phyloP scores from a whole-genome alignment of 148 eudicot species.

The Bassia scoparia region DNA sequence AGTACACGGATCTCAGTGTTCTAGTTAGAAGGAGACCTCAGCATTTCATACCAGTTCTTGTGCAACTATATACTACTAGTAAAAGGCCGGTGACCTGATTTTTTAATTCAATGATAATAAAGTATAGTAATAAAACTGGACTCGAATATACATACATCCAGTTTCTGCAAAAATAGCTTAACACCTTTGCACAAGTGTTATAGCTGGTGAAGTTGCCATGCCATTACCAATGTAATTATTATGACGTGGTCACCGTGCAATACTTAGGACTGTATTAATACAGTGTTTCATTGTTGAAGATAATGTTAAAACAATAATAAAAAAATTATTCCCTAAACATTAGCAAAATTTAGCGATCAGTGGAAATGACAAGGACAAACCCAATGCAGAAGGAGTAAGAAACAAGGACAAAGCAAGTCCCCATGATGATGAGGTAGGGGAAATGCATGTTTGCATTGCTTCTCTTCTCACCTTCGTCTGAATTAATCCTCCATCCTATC shows the following conservation, averaged over 20 bases:
- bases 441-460: slow-evolving; percentile 1
- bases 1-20: too few species aligned
- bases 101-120: too few species aligned
- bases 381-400: slow-evolving; percentile 4
- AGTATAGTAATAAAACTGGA: neutral
- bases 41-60: too few species aligned
- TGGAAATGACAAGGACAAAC: slow-evolving; percentile 20
- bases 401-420: slow-evolving; percentile 14
- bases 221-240: too few species aligned
- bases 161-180: slow-evolving; percentile 7
- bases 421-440: slow-evolving; percentile 11
- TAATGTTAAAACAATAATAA: too few species aligned
- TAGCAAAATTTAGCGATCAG: neutral
- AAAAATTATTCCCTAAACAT: neutral
- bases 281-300: too few species aligned
- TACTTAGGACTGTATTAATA: too few species aligned
- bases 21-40: too few species aligned
- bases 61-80: too few species aligned
- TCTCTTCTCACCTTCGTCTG: neutral
- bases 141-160: neutral
- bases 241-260: too few species aligned
- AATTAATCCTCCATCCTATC: neutral
- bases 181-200: neutral
- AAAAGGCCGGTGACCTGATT: too few species aligned
- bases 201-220: slow-evolving; percentile 2